Percentiles rank a stretch among this genome's conserved stretches.
Conservation (phyloP, 352 stramenopile species). For the Phytophthora pluvialis region DNA sequence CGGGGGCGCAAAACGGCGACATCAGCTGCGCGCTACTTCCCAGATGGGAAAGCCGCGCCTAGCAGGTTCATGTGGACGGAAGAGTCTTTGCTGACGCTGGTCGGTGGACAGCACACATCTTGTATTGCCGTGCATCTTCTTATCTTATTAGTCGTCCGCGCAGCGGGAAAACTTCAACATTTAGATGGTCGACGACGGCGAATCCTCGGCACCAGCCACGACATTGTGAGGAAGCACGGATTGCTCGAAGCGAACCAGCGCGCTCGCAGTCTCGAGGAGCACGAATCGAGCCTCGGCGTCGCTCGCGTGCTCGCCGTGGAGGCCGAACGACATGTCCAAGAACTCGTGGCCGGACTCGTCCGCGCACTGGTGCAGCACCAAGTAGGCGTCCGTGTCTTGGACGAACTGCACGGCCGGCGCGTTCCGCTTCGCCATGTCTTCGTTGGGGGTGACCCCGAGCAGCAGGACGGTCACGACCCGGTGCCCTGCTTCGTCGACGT, state of each 20-base stretch:
- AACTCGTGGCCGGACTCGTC: slow-evolving; percentile 13
- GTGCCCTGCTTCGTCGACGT: slow-evolving; percentile 20
- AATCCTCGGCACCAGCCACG: not conserved
- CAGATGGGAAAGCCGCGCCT: slow-evolving; percentile 5
- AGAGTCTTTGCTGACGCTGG: not conserved
- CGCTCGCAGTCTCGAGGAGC: slow-evolving; percentile 31
- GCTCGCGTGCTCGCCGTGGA: slow-evolving; percentile 24
- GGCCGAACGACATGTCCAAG: slow-evolving; percentile 40
- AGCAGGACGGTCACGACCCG: slow-evolving; percentile 19
- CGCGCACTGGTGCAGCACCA: slow-evolving; percentile 29
- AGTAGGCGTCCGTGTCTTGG: slow-evolving; percentile 38
- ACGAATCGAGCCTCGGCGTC: slow-evolving; percentile 34
- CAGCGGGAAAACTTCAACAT: slow-evolving; percentile 11
- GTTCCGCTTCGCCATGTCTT: slow-evolving; percentile 15
- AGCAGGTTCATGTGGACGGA: not conserved
- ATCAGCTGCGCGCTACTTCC: not conserved
- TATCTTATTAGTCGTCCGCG: not conserved
- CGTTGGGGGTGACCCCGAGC: slow-evolving; percentile 29
- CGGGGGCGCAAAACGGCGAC: not conserved
- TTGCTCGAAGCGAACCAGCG: slow-evolving; percentile 46
- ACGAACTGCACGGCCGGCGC: slow-evolving; percentile 27
- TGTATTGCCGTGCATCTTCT: too few relatives aligned
- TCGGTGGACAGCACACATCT: not conserved
- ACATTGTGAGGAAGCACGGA: slow-evolving; percentile 29
- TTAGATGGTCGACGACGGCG: not conserved